Evolutionary conservation across 1,139 yeast genomes (phyloP).

Genomic region (Saccharomyces hybrid): DNA sequence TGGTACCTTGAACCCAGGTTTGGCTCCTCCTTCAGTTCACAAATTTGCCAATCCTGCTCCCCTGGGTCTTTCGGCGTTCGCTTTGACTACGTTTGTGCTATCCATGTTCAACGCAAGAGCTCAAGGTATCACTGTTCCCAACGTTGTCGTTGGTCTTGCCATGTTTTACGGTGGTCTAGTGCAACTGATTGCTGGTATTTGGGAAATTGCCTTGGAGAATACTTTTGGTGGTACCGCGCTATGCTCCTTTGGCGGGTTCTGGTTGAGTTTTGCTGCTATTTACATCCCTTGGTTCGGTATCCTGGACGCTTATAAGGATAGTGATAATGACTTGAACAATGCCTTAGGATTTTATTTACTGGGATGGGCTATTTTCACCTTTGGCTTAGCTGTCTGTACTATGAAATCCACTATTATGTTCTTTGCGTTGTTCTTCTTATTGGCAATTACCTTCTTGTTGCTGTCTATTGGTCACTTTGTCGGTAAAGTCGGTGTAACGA

Average conservation of each 20-base stretch:
- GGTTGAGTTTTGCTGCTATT: slow-evolving; percentile 74
- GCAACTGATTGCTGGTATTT: slow-evolving; percentile 66
- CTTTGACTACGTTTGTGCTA: slow-evolving; percentile 74
- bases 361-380: slow-evolving; percentile 78
- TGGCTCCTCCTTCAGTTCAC: slow-evolving; percentile 45
- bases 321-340: slow-evolving; percentile 35
- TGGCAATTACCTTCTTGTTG: slow-evolving; percentile 55
- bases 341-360: slow-evolving; percentile 69
- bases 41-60: slow-evolving; percentile 87
- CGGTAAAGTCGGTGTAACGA: slow-evolving; percentile 32
- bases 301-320: slow-evolving; percentile 42
- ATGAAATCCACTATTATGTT: slow-evolving; percentile 75
- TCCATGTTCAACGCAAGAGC: slow-evolving; percentile 58
- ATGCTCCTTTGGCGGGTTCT: slow-evolving; percentile 78
- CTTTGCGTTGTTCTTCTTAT: slow-evolving; percentile 55
- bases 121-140: slow-evolving; percentile 45
- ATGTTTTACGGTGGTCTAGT: slow-evolving; percentile 64
- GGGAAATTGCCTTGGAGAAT: slow-evolving; percentile 68
- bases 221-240: slow-evolving; percentile 89
- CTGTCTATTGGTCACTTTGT: slow-evolving; percentile 45
- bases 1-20: slow-evolving; percentile 50
- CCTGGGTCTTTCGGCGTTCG: slow-evolving; percentile 75
- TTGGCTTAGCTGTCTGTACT: slow-evolving; percentile 57
- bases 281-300: slow-evolving; percentile 70
- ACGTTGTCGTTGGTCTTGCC: slow-evolving; percentile 53